phyloP scores from a whole-genome alignment of 768 basidiomycete genomes.

The Mrakia frigida region DNA sequence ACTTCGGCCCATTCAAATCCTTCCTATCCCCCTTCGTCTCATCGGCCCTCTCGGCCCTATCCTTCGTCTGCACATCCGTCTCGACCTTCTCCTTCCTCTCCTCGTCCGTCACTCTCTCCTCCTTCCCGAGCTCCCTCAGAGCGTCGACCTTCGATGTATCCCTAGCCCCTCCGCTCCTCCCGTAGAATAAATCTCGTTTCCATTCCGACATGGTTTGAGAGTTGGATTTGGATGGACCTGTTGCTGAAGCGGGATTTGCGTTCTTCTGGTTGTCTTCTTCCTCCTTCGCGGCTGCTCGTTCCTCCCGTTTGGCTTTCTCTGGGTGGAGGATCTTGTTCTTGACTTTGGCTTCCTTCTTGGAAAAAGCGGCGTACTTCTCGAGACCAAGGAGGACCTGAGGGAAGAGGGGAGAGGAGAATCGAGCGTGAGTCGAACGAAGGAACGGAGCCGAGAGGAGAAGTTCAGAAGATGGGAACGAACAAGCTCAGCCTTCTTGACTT shows the following conservation, averaged over 20 bases:
- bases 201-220: conserved; percentile 10
- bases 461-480: background rate
- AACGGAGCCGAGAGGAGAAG: background rate
- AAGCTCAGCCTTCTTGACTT: conserved; percentile 57
- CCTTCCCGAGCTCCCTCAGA: background rate
- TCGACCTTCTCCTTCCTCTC: background rate
- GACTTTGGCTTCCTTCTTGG: conserved; percentile 10
- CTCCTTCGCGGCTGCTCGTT: background rate
- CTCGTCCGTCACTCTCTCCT: background rate
- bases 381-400: conserved; percentile 21
- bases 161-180: background rate
- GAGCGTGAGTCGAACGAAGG: background rate
- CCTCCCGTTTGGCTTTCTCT: background rate
- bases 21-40: background rate
- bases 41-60: background rate
- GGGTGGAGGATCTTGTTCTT: conserved; percentile 20
- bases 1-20: background rate
- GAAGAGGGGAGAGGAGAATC: background rate
- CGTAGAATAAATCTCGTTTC: conserved; percentile 15
- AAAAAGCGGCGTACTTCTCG: conserved; percentile 26
- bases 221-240: background rate
- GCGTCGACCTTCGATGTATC: background rate
- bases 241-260: background rate
- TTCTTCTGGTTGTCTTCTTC: background rate
- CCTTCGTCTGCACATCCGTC: background rate